Evolutionary conservation across 352 stramenopile genomes (phyloP), one percentile per base, ranked within the genome.

Genomic region (Pythium myriotylum): DNA sequence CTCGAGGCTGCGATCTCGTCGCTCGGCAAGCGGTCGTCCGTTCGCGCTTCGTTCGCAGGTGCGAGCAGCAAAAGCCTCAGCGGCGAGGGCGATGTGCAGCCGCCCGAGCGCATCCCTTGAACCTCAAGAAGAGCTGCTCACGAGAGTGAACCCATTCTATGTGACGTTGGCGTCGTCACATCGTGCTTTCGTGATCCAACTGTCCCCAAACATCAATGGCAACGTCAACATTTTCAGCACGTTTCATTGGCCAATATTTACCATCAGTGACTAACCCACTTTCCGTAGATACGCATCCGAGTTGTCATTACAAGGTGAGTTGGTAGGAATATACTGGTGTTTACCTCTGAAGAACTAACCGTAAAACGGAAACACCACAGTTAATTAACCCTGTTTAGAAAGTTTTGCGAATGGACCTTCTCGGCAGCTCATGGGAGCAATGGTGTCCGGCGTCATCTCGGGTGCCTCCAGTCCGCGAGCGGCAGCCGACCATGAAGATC

Each of bases 401-500:
- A 6, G 17, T 19, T n/a, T 19, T 14, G 4, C 37, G 12, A 56
- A 24, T 7, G 24, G 4, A 43, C 8, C 22, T 23, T 47, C 26
- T 52, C 23, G 35, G 37, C 35, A 19, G 29, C 29, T 5, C 29
- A 35, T 9, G n/a, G 19, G 51, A n/a, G 23, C 4, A 29, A 61
- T 47, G 29, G 41, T 27, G 17, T 35, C 23, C 43, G 32, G 45
- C 46, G 45, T 62, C 43, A 54, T 55, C 24, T 7, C 1, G 10
- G 40, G 23, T 20, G 20, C 26, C 16, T 39, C 26, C 48, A 55
- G 48, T 43, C 33, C n/a, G 50, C 35, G n/a, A 33, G 23, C 13
- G n/a, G 27, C 50, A 22, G 19, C 35, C 23, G 7, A 13, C 40
- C 41, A 70, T 70, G 62, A 70, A 62, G 62, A 70, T 70, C 62